Evolutionary conservation across 2,329 filamentous ascomycete species (phyloP).

Genomic region (Penicillium sp.): DNA sequence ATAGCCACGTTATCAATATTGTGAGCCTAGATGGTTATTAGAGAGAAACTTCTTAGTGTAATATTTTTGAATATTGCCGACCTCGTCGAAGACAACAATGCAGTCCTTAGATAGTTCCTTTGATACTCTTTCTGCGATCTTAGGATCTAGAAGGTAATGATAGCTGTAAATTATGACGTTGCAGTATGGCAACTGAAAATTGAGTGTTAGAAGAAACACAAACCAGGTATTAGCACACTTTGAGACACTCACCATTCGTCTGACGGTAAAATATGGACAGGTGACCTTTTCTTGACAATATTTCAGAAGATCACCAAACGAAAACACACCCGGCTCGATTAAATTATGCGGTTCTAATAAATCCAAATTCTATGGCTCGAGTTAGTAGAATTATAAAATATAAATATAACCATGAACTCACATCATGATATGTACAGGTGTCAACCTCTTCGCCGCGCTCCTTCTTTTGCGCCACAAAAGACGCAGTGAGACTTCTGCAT

Average conservation of each 20-base stretch:
- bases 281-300: slow-evolving; percentile 78
- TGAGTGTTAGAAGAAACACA: slow-evolving; percentile 15
- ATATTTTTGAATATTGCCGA: neutral
- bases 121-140: slow-evolving; percentile 93
- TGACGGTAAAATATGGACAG: slow-evolving; percentile 96
- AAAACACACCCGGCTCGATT: slow-evolving; percentile 92
- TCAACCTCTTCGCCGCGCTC: slow-evolving; percentile 92
- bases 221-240: neutral
- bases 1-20: slow-evolving; percentile 99
- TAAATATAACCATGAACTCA: slow-evolving; percentile 34
- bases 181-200: slow-evolving; percentile 83
- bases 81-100: slow-evolving; percentile 95
- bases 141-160: slow-evolving; percentile 94
- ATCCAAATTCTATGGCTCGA: slow-evolving; percentile 68
- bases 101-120: slow-evolving; percentile 96
- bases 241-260: slow-evolving; percentile 68
- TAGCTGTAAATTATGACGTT: slow-evolving; percentile 99
- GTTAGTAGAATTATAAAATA: slow-evolving; percentile 20
- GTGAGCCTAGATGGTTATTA: slow-evolving; percentile 56
- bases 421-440: slow-evolving; percentile 91
- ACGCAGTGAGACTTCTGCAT: slow-evolving; percentile 90
- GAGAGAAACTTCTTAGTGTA: neutral
- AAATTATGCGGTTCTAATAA: slow-evolving; percentile 91
- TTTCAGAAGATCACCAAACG: slow-evolving; percentile 77
- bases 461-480: slow-evolving; percentile 97